These are phyloP conservation scores for Polytolypa hystricis DNA, from an alignment of 2,329 filamentous ascomycete species.

Conservation along the genomic window DNA sequence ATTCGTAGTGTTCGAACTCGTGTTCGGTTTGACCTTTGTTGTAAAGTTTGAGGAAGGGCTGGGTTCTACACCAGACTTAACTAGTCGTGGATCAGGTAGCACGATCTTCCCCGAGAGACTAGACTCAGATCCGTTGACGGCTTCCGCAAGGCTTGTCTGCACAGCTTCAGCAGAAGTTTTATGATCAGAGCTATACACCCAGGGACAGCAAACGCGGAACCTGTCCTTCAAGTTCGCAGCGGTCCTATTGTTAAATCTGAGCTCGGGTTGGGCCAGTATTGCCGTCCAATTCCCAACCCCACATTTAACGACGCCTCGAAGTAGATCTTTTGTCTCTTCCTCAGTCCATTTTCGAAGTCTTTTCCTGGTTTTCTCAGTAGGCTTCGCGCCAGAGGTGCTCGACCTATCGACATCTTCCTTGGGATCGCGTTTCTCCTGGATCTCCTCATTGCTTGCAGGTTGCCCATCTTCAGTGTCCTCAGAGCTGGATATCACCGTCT, in stretches of 20 bases:
- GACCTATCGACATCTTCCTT: neutral
- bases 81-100: constrained; percentile 15
- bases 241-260: constrained; percentile 47
- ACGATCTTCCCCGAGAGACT: constrained; percentile 9
- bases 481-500: constrained; percentile 9
- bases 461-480: constrained; percentile 1
- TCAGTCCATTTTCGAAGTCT: constrained; percentile 46
- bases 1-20: neutral
- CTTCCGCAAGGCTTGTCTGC: constrained; percentile 14
- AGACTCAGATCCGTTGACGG: constrained; percentile 6
- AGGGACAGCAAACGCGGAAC: constrained; percentile 45
- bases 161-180: constrained; percentile 27
- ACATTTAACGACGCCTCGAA: constrained; percentile 48
- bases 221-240: constrained; percentile 53
- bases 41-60: neutral
- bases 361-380: constrained; percentile 35
- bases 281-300: constrained; percentile 56
- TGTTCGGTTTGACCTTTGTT: constrained; percentile 1
- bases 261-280: constrained; percentile 47
- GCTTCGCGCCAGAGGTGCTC: constrained; percentile 15
- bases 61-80: constrained; percentile 9
- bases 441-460: neutral
- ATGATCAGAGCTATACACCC: constrained; percentile 32
- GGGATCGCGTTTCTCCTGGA: neutral
- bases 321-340: constrained; percentile 48